Conservation (phyloP, 2,329 filamentous ascomycete genomes). For the Cryoendolithus antarcticus region DNA sequence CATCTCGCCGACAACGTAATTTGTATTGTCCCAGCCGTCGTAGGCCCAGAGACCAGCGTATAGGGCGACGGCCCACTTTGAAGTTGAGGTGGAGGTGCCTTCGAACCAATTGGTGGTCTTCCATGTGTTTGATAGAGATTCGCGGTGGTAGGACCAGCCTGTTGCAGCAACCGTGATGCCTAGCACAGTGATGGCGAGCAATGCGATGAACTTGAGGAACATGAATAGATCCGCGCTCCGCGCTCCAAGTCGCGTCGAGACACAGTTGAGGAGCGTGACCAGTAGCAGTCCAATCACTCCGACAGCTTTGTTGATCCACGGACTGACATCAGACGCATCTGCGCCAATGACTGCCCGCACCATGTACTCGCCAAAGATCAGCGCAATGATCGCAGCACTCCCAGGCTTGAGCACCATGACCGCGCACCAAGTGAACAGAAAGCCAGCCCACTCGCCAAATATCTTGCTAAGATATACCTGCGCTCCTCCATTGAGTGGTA, state of each 20-base stretch:
- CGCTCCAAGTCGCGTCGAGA: conserved; percentile 81
- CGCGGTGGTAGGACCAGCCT: conserved; percentile 64
- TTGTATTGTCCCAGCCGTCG: conserved; percentile 98
- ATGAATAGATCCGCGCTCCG: conserved; percentile 85
- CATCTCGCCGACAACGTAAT: conserved; percentile 96
- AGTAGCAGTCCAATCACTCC: conserved; percentile 62
- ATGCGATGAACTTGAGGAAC: conserved; percentile 89
- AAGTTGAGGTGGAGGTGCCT: conserved; percentile 65
- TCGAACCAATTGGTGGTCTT: conserved; percentile 76
- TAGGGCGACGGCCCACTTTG: conserved; percentile 81
- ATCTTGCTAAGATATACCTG: conserved; percentile 95
- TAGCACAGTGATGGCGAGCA: conserved; percentile 74
- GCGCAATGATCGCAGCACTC: conserved; percentile 83
- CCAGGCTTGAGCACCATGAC: conserved; percentile 91
- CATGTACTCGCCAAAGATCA: conserved; percentile 98
- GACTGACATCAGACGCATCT: conserved; percentile 67
- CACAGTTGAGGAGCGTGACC: conserved; percentile 77
- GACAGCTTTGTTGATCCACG: conserved; percentile 84
- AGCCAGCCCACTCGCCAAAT: conserved; percentile 84
- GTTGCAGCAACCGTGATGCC: conserved; percentile 84
- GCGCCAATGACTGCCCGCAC: conserved; percentile 75
- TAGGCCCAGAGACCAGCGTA: conserved; percentile 97
- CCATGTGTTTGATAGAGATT: conserved; percentile 56
- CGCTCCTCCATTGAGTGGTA: conserved; percentile 85
- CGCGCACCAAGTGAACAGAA: conserved; percentile 92